phyloP scores from a whole-genome alignment of 176 grass and related monocot species.

The Aegilops bicornis region DNA sequence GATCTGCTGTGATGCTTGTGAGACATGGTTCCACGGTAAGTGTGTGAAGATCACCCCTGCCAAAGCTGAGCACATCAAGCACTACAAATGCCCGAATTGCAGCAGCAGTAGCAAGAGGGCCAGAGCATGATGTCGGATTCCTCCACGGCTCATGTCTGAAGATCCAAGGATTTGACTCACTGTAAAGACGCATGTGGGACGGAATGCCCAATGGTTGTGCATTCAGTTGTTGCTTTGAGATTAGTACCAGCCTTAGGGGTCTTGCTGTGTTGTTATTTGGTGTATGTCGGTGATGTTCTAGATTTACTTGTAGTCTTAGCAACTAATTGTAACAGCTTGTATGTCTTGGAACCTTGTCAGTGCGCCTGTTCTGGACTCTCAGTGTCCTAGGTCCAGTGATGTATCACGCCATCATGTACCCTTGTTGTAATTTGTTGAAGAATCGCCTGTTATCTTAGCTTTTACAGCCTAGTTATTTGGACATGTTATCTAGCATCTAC shows the following conservation, averaged over 20 bases:
- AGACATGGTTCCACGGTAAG: slow-evolving; percentile 96
- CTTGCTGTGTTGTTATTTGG: slow-evolving; percentile 42
- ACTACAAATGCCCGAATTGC: slow-evolving; percentile 93
- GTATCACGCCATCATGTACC: slow-evolving; percentile 33
- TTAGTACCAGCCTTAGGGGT: slow-evolving; percentile 48
- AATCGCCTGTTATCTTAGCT: slow-evolving; percentile 15
- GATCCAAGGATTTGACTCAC: slow-evolving; percentile 39
- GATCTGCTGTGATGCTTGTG: slow-evolving; percentile 93
- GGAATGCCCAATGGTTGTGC: slow-evolving; percentile 21
- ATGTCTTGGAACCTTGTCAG: slow-evolving; percentile 30
- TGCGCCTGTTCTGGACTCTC: slow-evolving; percentile 21
- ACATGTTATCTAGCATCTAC: background rate
- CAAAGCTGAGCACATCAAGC: slow-evolving; percentile 97
- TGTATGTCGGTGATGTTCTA: slow-evolving; percentile 37
- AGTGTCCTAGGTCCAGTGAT: slow-evolving; percentile 23
- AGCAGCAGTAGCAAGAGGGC: slow-evolving; percentile 90
- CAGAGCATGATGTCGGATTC: slow-evolving; percentile 42
- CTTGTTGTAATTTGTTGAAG: slow-evolving; percentile 36
- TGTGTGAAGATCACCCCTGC: slow-evolving; percentile 93
- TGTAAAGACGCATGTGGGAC: slow-evolving; percentile 44
- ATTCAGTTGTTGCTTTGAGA: slow-evolving; percentile 51
- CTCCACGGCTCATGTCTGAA: slow-evolving; percentile 32
- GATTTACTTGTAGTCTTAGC: slow-evolving; percentile 43
- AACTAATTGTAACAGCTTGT: slow-evolving; percentile 50
- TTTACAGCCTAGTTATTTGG: slow-evolving; percentile 1